Conservation (phyloP, 1,139 yeast genomes). For the Magnusiomyces sp. region DNA sequence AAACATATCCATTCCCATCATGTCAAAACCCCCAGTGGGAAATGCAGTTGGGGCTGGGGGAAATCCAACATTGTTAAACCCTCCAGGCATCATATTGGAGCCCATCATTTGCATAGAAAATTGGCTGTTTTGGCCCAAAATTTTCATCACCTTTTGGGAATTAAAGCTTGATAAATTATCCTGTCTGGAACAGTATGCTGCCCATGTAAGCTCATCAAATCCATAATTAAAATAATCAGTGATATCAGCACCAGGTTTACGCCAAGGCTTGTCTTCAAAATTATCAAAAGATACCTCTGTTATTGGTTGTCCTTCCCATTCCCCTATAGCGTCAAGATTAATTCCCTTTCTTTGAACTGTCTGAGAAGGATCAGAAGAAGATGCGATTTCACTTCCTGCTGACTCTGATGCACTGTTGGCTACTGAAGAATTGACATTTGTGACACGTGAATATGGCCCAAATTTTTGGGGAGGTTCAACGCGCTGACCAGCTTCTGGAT, state of each 20-base stretch:
- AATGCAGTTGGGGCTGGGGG: constrained; percentile 21
- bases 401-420: constrained; percentile 13
- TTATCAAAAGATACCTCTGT: constrained; percentile 78
- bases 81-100: constrained; percentile 14
- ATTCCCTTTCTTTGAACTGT: constrained; percentile 36
- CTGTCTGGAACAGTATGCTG: constrained; percentile 82
- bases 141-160: constrained; percentile 39
- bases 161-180: constrained; percentile 75
- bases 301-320: constrained; percentile 72
- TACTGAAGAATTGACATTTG: constrained; percentile 13
- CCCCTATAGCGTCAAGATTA: constrained; percentile 73
- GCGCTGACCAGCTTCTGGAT: constrained; percentile 35
- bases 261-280: constrained; percentile 92
- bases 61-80: constrained; percentile 27
- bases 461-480: constrained; percentile 30
- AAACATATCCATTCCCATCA: constrained; percentile 12
- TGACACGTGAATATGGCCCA: constrained; percentile 19
- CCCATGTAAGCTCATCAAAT: constrained; percentile 94
- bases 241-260: constrained; percentile 92
- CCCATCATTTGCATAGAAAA: constrained; percentile 18
- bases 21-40: constrained; percentile 22
- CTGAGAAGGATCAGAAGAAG: constrained; percentile 23
- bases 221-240: constrained; percentile 95
- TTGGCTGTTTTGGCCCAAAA: constrained; percentile 20
- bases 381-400: neutral